These are phyloP conservation scores for Peterozyma xylosa DNA, from an alignment of 805 yeast genomes.

Conservation along the genomic window DNA sequence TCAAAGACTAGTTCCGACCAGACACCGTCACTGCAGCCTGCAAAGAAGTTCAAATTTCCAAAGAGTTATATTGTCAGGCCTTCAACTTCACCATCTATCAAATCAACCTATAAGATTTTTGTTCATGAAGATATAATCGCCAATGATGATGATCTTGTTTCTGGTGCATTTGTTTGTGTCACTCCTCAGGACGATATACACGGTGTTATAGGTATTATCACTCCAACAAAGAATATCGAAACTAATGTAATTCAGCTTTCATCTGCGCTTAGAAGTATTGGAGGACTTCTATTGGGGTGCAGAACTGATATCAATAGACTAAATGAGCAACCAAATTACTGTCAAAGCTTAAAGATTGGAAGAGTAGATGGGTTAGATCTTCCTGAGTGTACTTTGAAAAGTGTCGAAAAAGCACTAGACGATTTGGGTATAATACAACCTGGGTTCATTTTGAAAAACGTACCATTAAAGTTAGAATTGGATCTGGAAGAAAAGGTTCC, in stretches of 20 bases:
- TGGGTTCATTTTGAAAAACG: conserved; percentile 28
- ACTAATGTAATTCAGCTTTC: conserved; percentile 18
- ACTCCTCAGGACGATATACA: conserved; percentile 2
- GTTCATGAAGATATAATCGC: conserved; percentile 3
- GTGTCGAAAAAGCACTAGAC: conserved; percentile 33
- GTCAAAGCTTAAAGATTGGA: conserved; percentile 4
- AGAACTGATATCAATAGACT: conserved; percentile 34
- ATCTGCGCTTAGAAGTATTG: conserved; percentile 11
- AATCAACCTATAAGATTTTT: conserved; percentile 1
- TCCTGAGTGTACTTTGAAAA: conserved; percentile 15
- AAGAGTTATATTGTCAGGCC: conserved; percentile 6
- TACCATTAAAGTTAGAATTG: conserved; percentile 18
- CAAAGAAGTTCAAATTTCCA: conserved; percentile 6
- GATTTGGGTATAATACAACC: conserved; percentile 59
- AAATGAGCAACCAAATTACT: conserved; percentile 37
- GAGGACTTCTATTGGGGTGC: conserved; percentile 21
- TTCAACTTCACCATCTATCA: neutral
- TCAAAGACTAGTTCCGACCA: no score
- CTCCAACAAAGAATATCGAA: neutral
- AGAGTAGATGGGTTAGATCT: conserved; percentile 13
- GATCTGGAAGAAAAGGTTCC: conserved; percentile 11
- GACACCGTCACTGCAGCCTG: no score
- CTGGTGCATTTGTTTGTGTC: conserved; percentile 1
- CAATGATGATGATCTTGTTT: conserved; percentile 2
- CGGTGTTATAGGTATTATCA: neutral